Percentiles rank a stretch among this genome's conserved stretches.
These are phyloP conservation scores for Chlamydomonas sp. DNA, from an alignment of 139 green algal species.

Conservation along the genomic window DNA sequence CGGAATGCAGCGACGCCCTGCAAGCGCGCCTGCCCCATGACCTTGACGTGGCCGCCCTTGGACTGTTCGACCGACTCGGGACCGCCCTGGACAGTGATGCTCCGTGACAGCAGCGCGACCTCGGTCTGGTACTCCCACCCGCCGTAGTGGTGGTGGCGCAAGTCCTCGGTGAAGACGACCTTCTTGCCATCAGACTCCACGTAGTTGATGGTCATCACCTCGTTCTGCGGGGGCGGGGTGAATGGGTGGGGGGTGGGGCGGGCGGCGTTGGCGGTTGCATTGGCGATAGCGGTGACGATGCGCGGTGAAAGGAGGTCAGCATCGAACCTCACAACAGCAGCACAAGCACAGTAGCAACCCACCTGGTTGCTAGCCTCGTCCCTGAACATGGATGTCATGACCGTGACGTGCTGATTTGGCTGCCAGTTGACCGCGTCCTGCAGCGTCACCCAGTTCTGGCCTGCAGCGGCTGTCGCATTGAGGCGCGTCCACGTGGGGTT, in stretches of 20 bases:
- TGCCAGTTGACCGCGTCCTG: constrained; percentile 39
- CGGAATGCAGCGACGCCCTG: constrained; percentile 39
- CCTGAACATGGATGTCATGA: constrained; percentile 42
- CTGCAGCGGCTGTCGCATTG: constrained; percentile 12
- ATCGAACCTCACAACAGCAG: no score
- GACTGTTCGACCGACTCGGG: background rate
- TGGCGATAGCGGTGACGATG: no score
- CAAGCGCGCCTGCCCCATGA: constrained; percentile 37
- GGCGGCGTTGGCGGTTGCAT: no score
- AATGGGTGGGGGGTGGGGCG: no score
- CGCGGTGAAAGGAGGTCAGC: no score
- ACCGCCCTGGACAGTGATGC: constrained; percentile 28
- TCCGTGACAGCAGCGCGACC: constrained; percentile 43
- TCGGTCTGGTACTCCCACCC: constrained; percentile 44
- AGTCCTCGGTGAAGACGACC: constrained; percentile 5
- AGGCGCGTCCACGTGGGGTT: constrained; percentile 52
- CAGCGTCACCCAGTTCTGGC: constrained; percentile 21
- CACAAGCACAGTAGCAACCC: no score
- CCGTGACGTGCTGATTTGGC: constrained; percentile 37
- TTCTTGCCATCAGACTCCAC: constrained; percentile 29
- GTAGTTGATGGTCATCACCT: constrained; percentile 24
- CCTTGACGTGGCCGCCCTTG: constrained; percentile 20
- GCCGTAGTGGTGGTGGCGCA: constrained; percentile 8
- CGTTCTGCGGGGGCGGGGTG: no score
- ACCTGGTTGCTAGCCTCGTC: constrained; percentile 51